Conservation (phyloP, 2,329 filamentous ascomycete species). For the Exophiala aquamarina region DNA sequence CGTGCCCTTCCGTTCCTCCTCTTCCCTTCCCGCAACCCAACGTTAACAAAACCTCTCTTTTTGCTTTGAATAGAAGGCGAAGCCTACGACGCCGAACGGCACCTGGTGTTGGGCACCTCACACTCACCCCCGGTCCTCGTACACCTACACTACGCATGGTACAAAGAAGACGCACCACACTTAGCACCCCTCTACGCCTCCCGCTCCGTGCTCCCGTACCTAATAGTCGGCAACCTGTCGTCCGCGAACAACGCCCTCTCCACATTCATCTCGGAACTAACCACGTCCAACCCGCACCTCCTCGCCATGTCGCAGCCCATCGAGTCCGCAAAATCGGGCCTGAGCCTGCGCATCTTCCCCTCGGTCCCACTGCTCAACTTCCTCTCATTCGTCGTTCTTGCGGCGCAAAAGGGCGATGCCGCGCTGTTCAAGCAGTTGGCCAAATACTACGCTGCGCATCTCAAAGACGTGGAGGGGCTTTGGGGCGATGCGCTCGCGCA, state of each 20-base stretch:
- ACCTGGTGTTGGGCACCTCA: conserved; percentile 73
- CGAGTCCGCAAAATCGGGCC: conserved; percentile 68
- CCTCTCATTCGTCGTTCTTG: conserved; percentile 77
- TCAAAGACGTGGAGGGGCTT: conserved; percentile 67
- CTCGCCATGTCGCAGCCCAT: conserved; percentile 69
- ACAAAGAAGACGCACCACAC: conserved; percentile 82
- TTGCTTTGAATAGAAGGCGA: conserved; percentile 75
- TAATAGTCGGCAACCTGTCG: conserved; percentile 85
- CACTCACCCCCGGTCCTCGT: conserved; percentile 81
- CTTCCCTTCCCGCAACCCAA: not conserved
- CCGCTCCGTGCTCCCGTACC: conserved; percentile 84
- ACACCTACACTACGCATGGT: conserved; percentile 90
- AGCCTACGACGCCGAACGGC: conserved; percentile 87
- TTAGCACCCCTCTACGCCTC: conserved; percentile 83
- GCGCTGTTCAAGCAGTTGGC: conserved; percentile 81
- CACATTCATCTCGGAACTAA: conserved; percentile 69
- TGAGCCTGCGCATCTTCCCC: conserved; percentile 71
- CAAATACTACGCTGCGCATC: conserved; percentile 74
- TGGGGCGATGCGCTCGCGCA: conserved; percentile 84
- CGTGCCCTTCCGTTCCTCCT: conserved; percentile 20
- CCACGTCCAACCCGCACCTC: conserved; percentile 58
- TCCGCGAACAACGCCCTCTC: conserved; percentile 82
- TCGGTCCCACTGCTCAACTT: conserved; percentile 95
- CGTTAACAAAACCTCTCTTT: too few relatives aligned
- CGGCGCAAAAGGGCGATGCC: conserved; percentile 73